Evolutionary conservation across 2,329 filamentous ascomycete genomes (phyloP).

Genomic region (Monilinia fructigena): DNA sequence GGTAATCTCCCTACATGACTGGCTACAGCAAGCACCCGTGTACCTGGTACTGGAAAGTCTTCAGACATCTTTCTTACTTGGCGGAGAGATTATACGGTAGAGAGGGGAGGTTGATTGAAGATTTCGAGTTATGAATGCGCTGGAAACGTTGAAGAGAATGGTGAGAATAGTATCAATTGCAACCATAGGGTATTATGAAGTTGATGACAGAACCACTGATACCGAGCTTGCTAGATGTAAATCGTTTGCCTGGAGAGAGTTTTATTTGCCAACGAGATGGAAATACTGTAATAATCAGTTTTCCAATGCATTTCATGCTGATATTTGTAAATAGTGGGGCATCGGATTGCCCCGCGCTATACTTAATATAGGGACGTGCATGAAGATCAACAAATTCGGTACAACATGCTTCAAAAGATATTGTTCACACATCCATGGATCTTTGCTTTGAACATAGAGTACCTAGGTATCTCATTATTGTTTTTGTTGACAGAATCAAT

Average conservation of each 20-base stretch:
- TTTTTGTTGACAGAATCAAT: conserved; percentile 8
- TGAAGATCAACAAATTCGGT: conserved; percentile 2
- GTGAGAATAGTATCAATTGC: neutral
- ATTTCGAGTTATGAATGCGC: conserved; percentile 7
- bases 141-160: neutral
- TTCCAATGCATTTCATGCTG: neutral
- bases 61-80: conserved; percentile 32
- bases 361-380: conserved; percentile 9
- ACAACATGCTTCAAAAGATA: too few species aligned
- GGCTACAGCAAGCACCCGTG: conserved; percentile 78
- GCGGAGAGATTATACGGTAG: neutral
- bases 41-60: conserved; percentile 51
- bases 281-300: neutral
- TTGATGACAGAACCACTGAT: neutral
- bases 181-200: conserved; percentile 3
- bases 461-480: neutral
- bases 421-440: too few species aligned
- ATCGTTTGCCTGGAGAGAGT: neutral
- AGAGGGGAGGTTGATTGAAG: neutral
- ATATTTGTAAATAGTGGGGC: conserved; percentile 14
- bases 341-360: conserved; percentile 19
- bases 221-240: neutral
- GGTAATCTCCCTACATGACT: conserved; percentile 74
- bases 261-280: neutral
- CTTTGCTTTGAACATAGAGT: neutral